Base-by-base conservation (phyloP, 306 rosid genomes). In the Senna siamea region DNA sequence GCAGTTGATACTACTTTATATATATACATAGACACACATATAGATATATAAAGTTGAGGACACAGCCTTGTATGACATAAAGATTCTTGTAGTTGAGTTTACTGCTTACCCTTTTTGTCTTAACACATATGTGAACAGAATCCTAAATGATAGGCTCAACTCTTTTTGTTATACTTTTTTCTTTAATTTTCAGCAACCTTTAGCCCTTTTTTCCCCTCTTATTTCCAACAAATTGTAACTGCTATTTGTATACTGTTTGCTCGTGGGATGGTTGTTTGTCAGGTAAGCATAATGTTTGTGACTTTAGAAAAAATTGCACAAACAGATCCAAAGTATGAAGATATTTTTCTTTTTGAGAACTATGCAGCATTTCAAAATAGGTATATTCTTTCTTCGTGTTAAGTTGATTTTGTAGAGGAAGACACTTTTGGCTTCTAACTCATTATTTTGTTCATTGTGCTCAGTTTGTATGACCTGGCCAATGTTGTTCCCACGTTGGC, bases 301-400 rank as follows among this genome's bases (percentile, higher is more conserved):
- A 94, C 99, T 35, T 80, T 94, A 84, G 97, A 94, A 83, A 92
- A 88, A 83, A 80, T 92, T 69, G 81, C 96, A 17, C 93, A 89
- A 87, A 74, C 88, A 58, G 99, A 94, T 63, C 97, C 95, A 63
- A 92, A 92, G 54, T 92, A 94, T 78, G 85, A 92, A 8, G 97
- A 94, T 77, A 81, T 94, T 69, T 89, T 94, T 85, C 96, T 94
- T 11, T 54, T 94, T 65, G 99, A 94, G 85, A 94, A 94, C 81
- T 94, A 89, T 83, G 99, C 99, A 22, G 90, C 99, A 72, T 94
- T 94, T 86, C 99, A 94, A 83, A 94, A 91, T 81, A 94, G 99
- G 99, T 87, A 81, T 30, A 38, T 30, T 54, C 40, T 34, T 81
- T 68, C 83, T 71, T 55, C 70, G 58, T 37, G 67, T 66, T 70